These are phyloP conservation scores for Cladosporium austrohemisphaericum DNA, from an alignment of 2,329 filamentous ascomycete species.

Conservation along the genomic window DNA sequence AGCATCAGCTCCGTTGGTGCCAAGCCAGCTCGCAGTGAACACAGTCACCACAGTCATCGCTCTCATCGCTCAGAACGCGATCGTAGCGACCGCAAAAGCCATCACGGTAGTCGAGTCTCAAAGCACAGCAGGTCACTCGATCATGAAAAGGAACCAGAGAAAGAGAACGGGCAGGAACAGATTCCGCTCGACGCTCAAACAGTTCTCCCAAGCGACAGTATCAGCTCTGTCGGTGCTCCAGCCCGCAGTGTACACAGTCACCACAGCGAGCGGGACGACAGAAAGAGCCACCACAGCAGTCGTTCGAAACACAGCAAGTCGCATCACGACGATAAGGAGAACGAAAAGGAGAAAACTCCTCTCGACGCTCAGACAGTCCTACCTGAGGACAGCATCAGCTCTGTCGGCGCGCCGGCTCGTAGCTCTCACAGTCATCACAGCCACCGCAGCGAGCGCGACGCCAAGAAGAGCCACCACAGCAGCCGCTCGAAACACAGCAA, in stretches of 20 bases:
- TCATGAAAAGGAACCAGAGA: conserved; percentile 16
- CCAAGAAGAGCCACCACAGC: conserved; percentile 1
- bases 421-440: conserved; percentile 10
- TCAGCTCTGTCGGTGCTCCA: not conserved
- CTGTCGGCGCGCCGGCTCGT: conserved; percentile 4
- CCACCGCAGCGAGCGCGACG: conserved; percentile 1
- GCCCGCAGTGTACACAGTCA: not conserved
- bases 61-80: not conserved
- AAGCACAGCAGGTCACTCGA: conserved; percentile 15
- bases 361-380: conserved; percentile 3
- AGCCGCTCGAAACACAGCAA: conserved; percentile 13
- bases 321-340: conserved; percentile 16
- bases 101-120: not conserved
- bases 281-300: not conserved
- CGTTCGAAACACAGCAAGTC: conserved; percentile 10
- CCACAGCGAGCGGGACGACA: not conserved
- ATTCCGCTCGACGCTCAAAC: not conserved
- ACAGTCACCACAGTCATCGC: conserved; percentile 8
- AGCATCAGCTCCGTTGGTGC: conserved; percentile 42
- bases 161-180: conserved; percentile 4
- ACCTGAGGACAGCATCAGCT: conserved; percentile 13
- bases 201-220: not conserved
- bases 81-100: not conserved
- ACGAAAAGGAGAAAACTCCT: not conserved
- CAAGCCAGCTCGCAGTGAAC: conserved; percentile 8